phyloP scores from a whole-genome alignment of 202 grass and related monocot genomes.

The Zoysia matrella region DNA sequence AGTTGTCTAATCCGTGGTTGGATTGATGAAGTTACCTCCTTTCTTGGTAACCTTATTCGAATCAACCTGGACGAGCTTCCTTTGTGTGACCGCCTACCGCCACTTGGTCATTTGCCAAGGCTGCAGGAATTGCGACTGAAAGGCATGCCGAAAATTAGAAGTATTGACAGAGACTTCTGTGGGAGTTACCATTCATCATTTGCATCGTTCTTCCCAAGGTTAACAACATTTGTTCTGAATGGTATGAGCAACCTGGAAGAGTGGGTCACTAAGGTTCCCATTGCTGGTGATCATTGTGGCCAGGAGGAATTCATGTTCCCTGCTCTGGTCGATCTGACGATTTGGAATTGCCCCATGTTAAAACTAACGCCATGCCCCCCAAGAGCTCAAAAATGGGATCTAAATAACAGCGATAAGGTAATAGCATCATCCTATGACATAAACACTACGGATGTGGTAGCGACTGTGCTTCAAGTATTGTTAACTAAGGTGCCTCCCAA shows the following conservation, averaged over 20 bases:
- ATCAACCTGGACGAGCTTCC: slow-evolving; percentile 15
- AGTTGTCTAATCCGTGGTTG: neutral
- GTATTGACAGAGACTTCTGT: neutral
- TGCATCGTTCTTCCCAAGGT: slow-evolving; percentile 6
- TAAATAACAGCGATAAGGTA: slow-evolving; percentile 13
- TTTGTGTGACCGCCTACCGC: slow-evolving; percentile 3
- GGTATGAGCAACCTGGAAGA: slow-evolving; percentile 27
- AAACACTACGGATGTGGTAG: neutral
- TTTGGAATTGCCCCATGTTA: slow-evolving; percentile 23
- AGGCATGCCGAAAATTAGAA: slow-evolving; percentile 25
- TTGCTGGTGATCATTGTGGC: neutral
- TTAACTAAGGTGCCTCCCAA: slow-evolving; percentile 1
- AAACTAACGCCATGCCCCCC: slow-evolving; percentile 6
- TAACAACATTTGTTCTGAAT: slow-evolving; percentile 26
- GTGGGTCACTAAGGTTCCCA: slow-evolving; percentile 1
- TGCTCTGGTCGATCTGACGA: neutral
- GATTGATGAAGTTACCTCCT: slow-evolving; percentile 4
- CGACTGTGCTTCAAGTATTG: neutral
- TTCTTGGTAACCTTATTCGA: slow-evolving; percentile 26
- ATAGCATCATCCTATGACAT: slow-evolving; percentile 15
- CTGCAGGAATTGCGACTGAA: slow-evolving; percentile 23
- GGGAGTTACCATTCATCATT: neutral
- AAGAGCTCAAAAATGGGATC: slow-evolving; percentile 16
- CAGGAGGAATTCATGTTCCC: slow-evolving; percentile 30
- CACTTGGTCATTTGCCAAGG: neutral